Base-by-base conservation (phyloP, 495 filamentous ascomycete species). In the Hypoxylon perforatum region DNA sequence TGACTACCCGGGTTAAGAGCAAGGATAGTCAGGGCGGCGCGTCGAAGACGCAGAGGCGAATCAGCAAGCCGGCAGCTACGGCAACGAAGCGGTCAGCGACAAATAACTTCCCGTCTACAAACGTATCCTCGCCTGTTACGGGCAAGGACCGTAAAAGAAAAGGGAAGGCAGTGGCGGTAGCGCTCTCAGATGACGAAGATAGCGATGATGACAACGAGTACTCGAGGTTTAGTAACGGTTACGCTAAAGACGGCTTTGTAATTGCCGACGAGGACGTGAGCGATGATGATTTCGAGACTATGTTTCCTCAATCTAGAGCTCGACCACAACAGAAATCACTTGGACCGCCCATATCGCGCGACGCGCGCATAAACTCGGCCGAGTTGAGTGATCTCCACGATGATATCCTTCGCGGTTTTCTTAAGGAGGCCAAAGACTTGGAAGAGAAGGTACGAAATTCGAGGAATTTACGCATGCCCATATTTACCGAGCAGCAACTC, bases 101-200 rank as follows among this genome's bases (percentile, higher is more conserved):
- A 15, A 72, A 54, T 39, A 68, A 72, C 17, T 58, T 76, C 23
- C 67, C 77, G 22, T 96, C 94, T 4, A 97, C 94, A 0, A 91
- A 92, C 55, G 84, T 97, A 9, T 93, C 95, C 2, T 97, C 95
- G 10, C 94, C 95, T 5, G 74, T 92, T 3, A 83, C 67, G 36
- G 67, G 73, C 21, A 63, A 70, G 25, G 53, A 75, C 6, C 75
- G 69, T 38, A 79, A 73, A 48, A 68, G 67, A 15, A 82, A 89
- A 72, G 81, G 80, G 36, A 85, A 83, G 61, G 81, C 84, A 4
- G 22, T 71, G 17, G 53, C 15, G 15, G 22, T 71, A 15, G 53
- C 15, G 15, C 61, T 28, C 25, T 36, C 47, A 14, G 66, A 53
- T 36, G 57, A 75, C n/a, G 68, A 78, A 14, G 72, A 79, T n/a